Conservation (phyloP, 2,329 filamentous ascomycete genomes). For the Didymella glomerata region DNA sequence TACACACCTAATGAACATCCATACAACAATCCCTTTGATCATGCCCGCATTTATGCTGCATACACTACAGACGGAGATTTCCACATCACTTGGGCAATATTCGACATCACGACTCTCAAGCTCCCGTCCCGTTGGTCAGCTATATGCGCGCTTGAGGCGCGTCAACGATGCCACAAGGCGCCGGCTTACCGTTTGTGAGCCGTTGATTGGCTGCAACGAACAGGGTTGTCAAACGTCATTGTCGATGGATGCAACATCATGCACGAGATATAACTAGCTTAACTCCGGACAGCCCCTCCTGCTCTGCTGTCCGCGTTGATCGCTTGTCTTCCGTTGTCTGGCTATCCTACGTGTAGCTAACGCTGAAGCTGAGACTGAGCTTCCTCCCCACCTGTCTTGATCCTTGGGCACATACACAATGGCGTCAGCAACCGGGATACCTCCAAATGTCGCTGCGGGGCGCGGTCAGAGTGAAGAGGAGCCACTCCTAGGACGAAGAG, state of each 20-base stretch:
- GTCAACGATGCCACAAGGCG: conserved; percentile 8
- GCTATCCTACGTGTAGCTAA: not conserved
- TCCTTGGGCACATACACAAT: conserved; percentile 53
- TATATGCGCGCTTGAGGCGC: conserved; percentile 8
- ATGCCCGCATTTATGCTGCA: no score
- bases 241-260: conserved; percentile 27
- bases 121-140: conserved; percentile 12
- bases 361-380: not conserved
- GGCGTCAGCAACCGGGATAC: conserved; percentile 74
- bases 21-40: no score
- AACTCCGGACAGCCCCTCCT: conserved; percentile 27
- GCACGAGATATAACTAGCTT: conserved; percentile 10
- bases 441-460: conserved; percentile 56
- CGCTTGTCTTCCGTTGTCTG: conserved; percentile 3
- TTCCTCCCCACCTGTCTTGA: not conserved
- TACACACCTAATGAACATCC: no score
- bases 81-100: conserved; percentile 8
- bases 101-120: conserved; percentile 16
- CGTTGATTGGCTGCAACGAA: conserved; percentile 28
- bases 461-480: conserved; percentile 63
- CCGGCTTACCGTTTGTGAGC: conserved; percentile 16
- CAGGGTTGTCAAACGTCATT: conserved; percentile 31
- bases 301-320: not conserved
- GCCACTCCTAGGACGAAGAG: conserved; percentile 74
- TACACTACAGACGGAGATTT: not conserved